Conservation (phyloP, 441 rosid species). For the Flueggea neowawraea region DNA sequence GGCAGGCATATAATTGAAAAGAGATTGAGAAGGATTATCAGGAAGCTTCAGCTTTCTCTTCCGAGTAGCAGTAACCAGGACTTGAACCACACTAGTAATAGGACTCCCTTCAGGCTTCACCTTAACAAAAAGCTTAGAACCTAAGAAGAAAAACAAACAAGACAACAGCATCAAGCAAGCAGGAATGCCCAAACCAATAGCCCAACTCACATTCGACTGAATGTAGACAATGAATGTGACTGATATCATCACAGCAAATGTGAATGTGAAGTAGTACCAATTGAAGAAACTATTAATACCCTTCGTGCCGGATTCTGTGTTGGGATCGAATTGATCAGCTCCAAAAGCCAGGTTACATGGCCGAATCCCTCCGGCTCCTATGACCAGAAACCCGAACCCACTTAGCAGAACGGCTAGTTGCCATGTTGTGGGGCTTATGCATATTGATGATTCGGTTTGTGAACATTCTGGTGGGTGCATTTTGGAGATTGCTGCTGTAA, state of each 20-base stretch:
- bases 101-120: constrained; percentile 34
- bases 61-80: constrained; percentile 20
- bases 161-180: constrained; percentile 26
- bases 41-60: constrained; percentile 17
- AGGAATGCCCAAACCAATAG: constrained; percentile 30
- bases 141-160: constrained; percentile 22
- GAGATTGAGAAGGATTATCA: constrained; percentile 6
- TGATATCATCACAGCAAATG: constrained; percentile 30
- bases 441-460: not conserved
- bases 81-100: constrained; percentile 24
- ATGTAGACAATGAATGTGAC: constrained; percentile 29
- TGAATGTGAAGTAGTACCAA: constrained; percentile 36
- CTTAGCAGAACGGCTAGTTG: constrained; percentile 22
- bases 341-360: constrained; percentile 39
- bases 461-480: constrained; percentile 25
- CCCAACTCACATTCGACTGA: constrained; percentile 31
- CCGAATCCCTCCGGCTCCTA: constrained; percentile 39
- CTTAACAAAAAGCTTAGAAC: constrained; percentile 23
- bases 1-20: constrained; percentile 18
- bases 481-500: constrained; percentile 23
- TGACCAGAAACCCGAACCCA: constrained; percentile 22
- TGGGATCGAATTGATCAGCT: constrained; percentile 34
- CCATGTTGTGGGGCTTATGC: constrained; percentile 16
- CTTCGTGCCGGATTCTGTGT: constrained; percentile 27
- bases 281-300: constrained; percentile 34